Percentiles rank a stretch among this genome's conserved stretches.
Conservation (phyloP, 1,284 basidiomycete species). For the Ustilago curta region DNA sequence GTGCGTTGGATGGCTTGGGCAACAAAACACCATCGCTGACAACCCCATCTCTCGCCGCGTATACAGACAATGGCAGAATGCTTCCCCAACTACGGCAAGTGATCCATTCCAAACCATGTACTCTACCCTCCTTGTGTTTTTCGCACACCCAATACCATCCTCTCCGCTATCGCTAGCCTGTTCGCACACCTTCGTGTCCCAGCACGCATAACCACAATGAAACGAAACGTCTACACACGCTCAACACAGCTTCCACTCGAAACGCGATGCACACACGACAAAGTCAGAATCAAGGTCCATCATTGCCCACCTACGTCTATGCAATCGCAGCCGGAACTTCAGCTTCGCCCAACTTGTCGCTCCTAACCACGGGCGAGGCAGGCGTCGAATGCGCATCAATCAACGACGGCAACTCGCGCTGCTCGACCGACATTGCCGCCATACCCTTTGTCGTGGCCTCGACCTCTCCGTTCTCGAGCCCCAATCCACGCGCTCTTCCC, state of each 20-base stretch:
- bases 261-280: background rate
- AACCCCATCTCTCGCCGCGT: background rate
- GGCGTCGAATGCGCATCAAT: slow-evolving; percentile 39
- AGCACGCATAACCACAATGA: too few species aligned
- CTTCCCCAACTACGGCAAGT: slow-evolving; percentile 48
- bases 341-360: slow-evolving; percentile 18
- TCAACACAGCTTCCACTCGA: too few species aligned
- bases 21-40: background rate
- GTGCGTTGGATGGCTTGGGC: too few species aligned
- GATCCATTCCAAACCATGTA: background rate
- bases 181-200: too few species aligned
- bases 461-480: slow-evolving; percentile 25
- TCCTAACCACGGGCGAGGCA: slow-evolving; percentile 21
- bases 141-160: too few species aligned
- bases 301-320: background rate
- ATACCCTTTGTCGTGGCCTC: slow-evolving; percentile 19
- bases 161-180: too few species aligned
- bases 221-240: too few species aligned
- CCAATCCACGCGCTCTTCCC: slow-evolving; percentile 37
- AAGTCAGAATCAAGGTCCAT: background rate
- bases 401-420: slow-evolving; percentile 14
- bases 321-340: slow-evolving; percentile 41
- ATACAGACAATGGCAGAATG: slow-evolving; percentile 47
- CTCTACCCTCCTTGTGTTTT: too few species aligned
- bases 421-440: slow-evolving; percentile 11